A percentile compares a stretch with the other conserved stretches of the same genome.
Conservation (phyloP, 495 filamentous ascomycete species). For the Neurospora sublineolata region DNA sequence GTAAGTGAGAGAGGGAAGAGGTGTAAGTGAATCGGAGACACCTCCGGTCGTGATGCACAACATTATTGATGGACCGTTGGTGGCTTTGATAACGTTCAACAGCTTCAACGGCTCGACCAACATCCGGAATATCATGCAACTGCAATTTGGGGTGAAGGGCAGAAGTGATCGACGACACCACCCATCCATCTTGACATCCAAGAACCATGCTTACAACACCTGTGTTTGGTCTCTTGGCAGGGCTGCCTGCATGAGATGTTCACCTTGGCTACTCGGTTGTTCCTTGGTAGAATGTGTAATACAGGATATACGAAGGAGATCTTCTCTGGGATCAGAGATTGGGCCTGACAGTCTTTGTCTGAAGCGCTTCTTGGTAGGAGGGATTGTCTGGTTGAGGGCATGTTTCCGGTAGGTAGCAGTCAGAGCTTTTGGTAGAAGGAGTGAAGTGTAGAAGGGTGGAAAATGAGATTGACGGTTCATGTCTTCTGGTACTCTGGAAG, state of each 20-base stretch:
- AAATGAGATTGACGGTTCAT: background rate
- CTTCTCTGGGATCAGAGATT: background rate
- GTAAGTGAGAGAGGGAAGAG: background rate
- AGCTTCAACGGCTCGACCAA: background rate
- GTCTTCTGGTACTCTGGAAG: background rate
- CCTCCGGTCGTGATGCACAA: background rate
- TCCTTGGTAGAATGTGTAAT: background rate
- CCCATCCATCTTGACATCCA: background rate
- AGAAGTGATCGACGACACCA: background rate
- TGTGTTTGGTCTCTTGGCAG: background rate
- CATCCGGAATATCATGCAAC: background rate
- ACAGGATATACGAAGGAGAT: background rate
- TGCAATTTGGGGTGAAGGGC: background rate
- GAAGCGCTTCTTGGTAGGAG: background rate
- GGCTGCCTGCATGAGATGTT: background rate
- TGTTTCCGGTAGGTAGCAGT: background rate
- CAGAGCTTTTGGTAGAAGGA: background rate
- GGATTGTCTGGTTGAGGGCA: background rate
- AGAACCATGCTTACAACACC: background rate
- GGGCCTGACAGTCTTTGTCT: background rate
- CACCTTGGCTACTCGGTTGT: background rate
- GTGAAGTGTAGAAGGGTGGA: background rate
- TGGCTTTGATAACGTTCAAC: background rate
- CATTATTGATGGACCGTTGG: background rate
- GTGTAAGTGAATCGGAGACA: background rate